Base-by-base conservation (phyloP, 495 filamentous ascomycete genomes). In the Daldinia bambusicola region DNA sequence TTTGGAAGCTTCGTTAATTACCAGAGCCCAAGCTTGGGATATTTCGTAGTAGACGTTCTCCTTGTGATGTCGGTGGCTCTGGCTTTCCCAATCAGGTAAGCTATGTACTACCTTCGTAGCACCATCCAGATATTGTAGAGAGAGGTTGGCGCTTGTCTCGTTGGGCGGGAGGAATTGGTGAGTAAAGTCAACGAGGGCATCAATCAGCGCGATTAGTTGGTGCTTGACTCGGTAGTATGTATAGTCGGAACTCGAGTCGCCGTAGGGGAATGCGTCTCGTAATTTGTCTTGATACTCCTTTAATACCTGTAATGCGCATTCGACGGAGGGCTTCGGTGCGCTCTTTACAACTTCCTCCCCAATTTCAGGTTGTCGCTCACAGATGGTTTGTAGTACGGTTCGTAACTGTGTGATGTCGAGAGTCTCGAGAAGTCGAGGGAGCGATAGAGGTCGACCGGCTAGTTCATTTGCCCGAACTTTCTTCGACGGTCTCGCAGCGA, bases 21-120 rank as follows among this genome's bases (percentile, higher is more conserved):
- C 95, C 75, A 97, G 75, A 32, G 93, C 89, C 95, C 95, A 99
- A 9, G 95, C 96, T 72, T 90, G 91, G 51, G 92, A 90, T 48
- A 99, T 93, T 78, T 98, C 96, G 72, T 99, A 95, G 77, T 98
- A 98, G 13, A 94, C 93, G 69, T 92, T 92, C 67, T 95, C 89
- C 78, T 97, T 97, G 83, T 95, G 92, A 69, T 95, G 85, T 63
- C 94, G 94, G 78, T 98, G 90, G 69, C 91, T 87, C 43, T 90
- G 91, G 59, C 88, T 91, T 67, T 91, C 90, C 92, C 92, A 98
- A 55, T 93, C 87, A 5, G 95, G 95, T 41, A 99, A 83, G 14
- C 88, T 86, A 78, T 98, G 95, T 51, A 98, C 91, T 48, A 98
- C 86, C 57, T 94, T 90, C 13, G 95, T 99, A 16, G 90, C 95